A percentile compares a stretch with the other conserved stretches of the same genome.
These are phyloP conservation scores for Sporobolomyces phaffii DNA, from an alignment of 768 basidiomycete genomes.

Conservation along the genomic window DNA sequence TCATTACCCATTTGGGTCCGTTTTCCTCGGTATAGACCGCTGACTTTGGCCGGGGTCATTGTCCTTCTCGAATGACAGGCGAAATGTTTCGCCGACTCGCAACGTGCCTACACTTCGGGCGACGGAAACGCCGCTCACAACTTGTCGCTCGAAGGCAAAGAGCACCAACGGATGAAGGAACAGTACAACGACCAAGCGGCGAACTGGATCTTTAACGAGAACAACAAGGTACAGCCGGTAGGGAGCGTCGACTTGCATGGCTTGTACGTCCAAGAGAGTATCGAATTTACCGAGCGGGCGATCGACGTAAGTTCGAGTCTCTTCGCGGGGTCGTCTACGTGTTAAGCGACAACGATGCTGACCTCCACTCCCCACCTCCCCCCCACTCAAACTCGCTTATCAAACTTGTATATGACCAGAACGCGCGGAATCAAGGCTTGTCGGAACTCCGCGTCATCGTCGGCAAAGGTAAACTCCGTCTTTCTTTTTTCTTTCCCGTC, in stretches of 20 bases:
- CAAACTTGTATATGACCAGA: conserved; percentile 42
- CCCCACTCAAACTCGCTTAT: not conserved
- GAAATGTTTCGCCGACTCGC: conserved; percentile 51
- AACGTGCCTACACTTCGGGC: conserved; percentile 64
- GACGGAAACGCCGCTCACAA: conserved; percentile 76
- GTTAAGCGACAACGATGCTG: too few relatives aligned
- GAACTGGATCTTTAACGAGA: conserved; percentile 80
- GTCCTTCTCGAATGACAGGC: too few relatives aligned
- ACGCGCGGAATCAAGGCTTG: conserved; percentile 61
- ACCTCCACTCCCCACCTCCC: too few relatives aligned
- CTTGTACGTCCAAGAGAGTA: conserved; percentile 86
- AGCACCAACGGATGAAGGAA: conserved; percentile 71
- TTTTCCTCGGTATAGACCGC: too few relatives aligned
- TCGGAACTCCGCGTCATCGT: conserved; percentile 72
- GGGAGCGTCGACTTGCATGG: conserved; percentile 87
- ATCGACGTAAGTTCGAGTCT: conserved; percentile 50
- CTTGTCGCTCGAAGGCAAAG: conserved; percentile 71
- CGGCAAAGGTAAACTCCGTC: conserved; percentile 49
- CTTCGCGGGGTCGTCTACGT: too few relatives aligned
- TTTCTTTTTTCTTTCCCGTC: not conserved
- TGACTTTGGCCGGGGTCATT: too few relatives aligned
- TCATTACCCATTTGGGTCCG: not conserved
- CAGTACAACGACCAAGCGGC: conserved; percentile 71
- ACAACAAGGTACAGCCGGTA: conserved; percentile 68
- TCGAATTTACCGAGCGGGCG: conserved; percentile 64